Evolutionary conservation across 805 yeast species (phyloP), one percentile per base, ranked within the genome.

Genomic region (Teunomyces cretensis): DNA sequence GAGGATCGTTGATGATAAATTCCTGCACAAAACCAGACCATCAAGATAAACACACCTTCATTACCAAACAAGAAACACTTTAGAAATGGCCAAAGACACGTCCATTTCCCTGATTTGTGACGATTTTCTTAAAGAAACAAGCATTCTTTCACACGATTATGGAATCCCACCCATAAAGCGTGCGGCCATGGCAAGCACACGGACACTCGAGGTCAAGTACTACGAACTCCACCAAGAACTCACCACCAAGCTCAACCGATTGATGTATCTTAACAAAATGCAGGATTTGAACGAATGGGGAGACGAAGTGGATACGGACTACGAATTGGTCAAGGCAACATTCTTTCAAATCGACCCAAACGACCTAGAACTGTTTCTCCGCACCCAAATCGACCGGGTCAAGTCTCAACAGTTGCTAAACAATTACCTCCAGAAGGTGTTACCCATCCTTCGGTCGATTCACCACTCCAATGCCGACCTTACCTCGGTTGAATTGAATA

Each of bases 361-460:
- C 11, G 51, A 57, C 16, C 33, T 56, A 24, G 56, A 50, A 35
- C 32, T 16, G 17, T 65, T 58, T 47, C 48, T 62, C 27, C 30
- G 39, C 7, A 16, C 41, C 5, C 66, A 62, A 26, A 57, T 48
- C 46, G 43, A 51, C 13, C 48, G 15, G 22, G 49, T 65, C 44
- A 68, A 67, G 44, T 55, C 67, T 2, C 51, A 55, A 7, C 45
- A 49, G 9, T 49, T 70, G 26, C 49, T 63, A 22, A 57, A 56
- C 22, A 56, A 51, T 12, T 60, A 58, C 42, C 47, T 70, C 14
- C 61, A 66, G 33, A 45, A 52, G 26, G 58, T 65, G 12, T 50
- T 61, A 2, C 74, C 74, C 6, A 59, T 66, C 24, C 55, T 70
- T 33, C 54, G 68, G 39, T 54, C 71, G 4, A 59, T 69, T 3